phyloP scores from a whole-genome alignment of 371 early-diverging fungal genomes.

The Funneliformis caledonium region DNA sequence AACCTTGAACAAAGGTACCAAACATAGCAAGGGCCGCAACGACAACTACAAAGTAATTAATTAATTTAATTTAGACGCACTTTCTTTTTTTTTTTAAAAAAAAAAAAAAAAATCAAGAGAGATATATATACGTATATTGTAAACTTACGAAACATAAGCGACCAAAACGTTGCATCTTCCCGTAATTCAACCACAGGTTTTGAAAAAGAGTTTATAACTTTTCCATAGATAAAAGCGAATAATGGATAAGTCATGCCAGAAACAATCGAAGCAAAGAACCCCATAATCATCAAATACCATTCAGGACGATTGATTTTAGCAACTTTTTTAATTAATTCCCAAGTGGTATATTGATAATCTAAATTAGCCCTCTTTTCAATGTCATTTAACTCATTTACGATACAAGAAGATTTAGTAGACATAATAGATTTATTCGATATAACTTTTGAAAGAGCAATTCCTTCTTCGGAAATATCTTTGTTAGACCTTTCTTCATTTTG shows the following conservation, averaged over 20 bases:
- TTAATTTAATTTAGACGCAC: constrained; percentile 43
- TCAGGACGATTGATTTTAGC: constrained; percentile 44
- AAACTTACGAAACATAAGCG: constrained; percentile 73
- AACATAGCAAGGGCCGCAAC: constrained; percentile 60
- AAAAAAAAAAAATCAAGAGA: too few species aligned
- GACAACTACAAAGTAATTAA: constrained; percentile 46
- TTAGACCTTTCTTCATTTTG: neutral
- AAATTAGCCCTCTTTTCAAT: constrained; percentile 52
- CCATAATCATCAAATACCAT: constrained; percentile 41
- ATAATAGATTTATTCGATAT: neutral
- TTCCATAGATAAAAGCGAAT: constrained; percentile 60
- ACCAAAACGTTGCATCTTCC: constrained; percentile 69
- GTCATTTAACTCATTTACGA: constrained; percentile 59
- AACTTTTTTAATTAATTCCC: constrained; percentile 41
- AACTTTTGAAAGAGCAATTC: neutral
- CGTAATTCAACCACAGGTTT: constrained; percentile 45
- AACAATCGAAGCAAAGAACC: constrained; percentile 43
- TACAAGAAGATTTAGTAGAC: constrained; percentile 43
- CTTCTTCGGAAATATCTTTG: neutral
- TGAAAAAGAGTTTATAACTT: constrained; percentile 55
- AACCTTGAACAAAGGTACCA: constrained; percentile 49
- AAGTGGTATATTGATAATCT: constrained; percentile 37
- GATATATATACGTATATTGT: constrained; percentile 20
- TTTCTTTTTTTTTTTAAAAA: neutral
- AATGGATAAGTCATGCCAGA: constrained; percentile 48